Percentiles rank a stretch among this genome's conserved stretches.
Evolutionary conservation across 352 stramenopile genomes (phyloP).

Genomic region (Blastocystis sp.): DNA sequence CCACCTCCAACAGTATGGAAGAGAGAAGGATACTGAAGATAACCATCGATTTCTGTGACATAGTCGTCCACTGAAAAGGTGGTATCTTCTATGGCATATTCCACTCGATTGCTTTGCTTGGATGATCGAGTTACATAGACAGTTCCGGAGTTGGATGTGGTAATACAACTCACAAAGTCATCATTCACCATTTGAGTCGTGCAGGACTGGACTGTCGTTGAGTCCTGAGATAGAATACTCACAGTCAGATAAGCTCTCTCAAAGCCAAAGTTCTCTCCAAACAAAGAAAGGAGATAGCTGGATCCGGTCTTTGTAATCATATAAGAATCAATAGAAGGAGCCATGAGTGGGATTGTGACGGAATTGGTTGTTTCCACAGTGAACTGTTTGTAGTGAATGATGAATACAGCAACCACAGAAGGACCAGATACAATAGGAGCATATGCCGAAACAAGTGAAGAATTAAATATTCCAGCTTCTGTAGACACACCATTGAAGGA

Average conservation of each 20-base stretch:
- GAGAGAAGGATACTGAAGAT: constrained; percentile 7
- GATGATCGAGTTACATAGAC: neutral
- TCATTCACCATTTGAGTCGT: neutral
- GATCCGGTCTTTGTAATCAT: neutral
- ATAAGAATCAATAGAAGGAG: neutral
- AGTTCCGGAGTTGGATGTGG: neutral
- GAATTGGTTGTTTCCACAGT: constrained; percentile 12
- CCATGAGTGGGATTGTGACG: neutral
- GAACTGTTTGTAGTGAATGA: neutral
- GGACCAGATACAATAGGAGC: neutral
- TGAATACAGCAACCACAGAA: neutral
- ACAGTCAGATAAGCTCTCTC: neutral
- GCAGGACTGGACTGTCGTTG: neutral
- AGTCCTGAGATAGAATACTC: neutral
- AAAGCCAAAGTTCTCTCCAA: constrained; percentile 23
- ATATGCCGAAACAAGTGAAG: neutral
- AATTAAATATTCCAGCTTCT: neutral
- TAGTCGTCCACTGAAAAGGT: neutral
- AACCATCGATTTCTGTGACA: neutral
- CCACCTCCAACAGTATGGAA: constrained; percentile 1
- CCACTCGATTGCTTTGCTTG: neutral
- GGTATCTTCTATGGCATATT: neutral
- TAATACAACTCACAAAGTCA: constrained; percentile 7
- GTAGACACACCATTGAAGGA: neutral
- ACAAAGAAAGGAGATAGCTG: neutral